A percentile compares a stretch with the other conserved stretches of the same genome.
These are phyloP conservation scores for Solanum lycopersicoides DNA, from an alignment of 257 asterid genomes.

Conservation along the genomic window DNA sequence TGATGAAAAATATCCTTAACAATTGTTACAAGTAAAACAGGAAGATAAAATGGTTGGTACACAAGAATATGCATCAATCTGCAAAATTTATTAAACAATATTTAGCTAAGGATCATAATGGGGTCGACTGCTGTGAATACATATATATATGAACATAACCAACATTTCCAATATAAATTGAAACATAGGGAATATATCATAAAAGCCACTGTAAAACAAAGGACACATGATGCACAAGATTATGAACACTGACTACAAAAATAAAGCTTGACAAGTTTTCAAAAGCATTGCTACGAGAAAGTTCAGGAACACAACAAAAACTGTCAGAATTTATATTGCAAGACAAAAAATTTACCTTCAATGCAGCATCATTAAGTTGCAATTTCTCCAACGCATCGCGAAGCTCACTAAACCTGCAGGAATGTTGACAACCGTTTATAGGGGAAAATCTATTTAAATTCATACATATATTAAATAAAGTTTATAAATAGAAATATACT, in stretches of 20 bases:
- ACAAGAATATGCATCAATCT: neutral
- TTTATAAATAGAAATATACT: conserved; percentile 38
- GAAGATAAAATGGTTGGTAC: neutral
- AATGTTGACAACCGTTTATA: neutral
- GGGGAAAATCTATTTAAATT: neutral
- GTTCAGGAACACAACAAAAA: neutral
- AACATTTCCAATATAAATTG: neutral
- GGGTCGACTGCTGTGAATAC: neutral
- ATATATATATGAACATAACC: neutral
- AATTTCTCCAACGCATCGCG: conserved; percentile 96
- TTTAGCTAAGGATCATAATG: neutral
- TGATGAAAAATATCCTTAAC: neutral
- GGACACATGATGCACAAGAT: neutral
- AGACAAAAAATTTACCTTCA: conserved; percentile 41
- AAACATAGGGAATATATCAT: neutral
- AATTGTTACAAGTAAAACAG: neutral
- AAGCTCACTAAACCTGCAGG: conserved; percentile 65
- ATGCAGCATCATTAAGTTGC: conserved; percentile 97
- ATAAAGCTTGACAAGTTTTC: neutral
- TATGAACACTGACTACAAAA: neutral
- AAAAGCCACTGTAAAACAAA: neutral
- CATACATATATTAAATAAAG: neutral
- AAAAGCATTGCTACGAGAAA: neutral
- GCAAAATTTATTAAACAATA: neutral
- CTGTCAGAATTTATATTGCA: neutral